These are phyloP conservation scores for Nitzschia sp. DNA, from an alignment of 108 stramenopile genomes.

Conservation along the genomic window DNA sequence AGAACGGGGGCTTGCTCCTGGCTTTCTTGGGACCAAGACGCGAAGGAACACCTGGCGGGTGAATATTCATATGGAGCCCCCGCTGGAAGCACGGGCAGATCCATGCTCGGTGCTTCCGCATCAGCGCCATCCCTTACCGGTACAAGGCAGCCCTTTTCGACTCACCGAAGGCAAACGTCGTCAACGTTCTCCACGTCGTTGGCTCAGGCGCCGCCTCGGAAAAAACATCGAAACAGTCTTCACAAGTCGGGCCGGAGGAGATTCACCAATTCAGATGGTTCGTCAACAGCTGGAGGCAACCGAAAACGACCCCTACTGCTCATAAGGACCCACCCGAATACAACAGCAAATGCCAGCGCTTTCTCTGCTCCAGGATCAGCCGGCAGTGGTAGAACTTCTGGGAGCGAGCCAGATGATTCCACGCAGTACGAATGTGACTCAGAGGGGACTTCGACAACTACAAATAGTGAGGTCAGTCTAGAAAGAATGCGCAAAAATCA, in stretches of 20 bases:
- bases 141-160: neutral
- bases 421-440: constrained; percentile 59
- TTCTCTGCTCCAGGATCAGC: constrained; percentile 25
- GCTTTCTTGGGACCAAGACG: constrained; percentile 37
- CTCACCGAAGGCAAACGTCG: neutral
- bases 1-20: constrained; percentile 36
- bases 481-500: constrained; percentile 19
- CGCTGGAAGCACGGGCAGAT: neutral
- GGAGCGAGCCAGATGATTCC: constrained; percentile 49
- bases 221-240: constrained; percentile 32
- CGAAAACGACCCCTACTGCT: constrained; percentile 37
- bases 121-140: constrained; percentile 7
- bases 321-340: constrained; percentile 17
- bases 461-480: constrained; percentile 40
- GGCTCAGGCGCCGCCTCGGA: constrained; percentile 17
- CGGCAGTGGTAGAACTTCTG: constrained; percentile 40
- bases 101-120: neutral
- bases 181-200: neutral
- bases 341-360: constrained; percentile 6
- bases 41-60: neutral
- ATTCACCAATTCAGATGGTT: constrained; percentile 10
- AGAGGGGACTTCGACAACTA: constrained; percentile 51
- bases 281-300: constrained; percentile 1
- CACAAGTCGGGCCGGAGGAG: constrained; percentile 16
- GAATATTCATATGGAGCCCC: neutral